These are phyloP conservation scores for Alliaria petiolata DNA, from an alignment of 345 rosid species.

Conservation along the genomic window DNA sequence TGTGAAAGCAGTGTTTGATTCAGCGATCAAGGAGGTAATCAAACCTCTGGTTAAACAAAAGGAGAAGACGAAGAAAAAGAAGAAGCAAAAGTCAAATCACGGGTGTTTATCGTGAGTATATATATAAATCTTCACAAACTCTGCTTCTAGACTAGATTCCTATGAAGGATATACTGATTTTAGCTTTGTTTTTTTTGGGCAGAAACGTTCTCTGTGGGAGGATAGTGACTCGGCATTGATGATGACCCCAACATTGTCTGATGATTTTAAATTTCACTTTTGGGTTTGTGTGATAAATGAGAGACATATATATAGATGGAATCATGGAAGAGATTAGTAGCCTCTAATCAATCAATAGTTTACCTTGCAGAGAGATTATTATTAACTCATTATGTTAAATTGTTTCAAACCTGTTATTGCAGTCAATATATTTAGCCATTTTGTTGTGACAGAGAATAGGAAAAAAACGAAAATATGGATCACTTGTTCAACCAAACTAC, in stretches of 20 bases:
- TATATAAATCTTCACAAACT: constrained; percentile 7
- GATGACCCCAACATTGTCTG: constrained; percentile 4
- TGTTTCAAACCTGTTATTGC: constrained; percentile 19
- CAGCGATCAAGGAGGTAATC: constrained; percentile 89
- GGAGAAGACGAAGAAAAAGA: constrained; percentile 56
- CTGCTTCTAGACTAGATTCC: background rate
- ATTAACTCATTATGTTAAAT: constrained; percentile 19
- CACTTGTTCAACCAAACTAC: background rate
- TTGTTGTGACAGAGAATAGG: constrained; percentile 1
- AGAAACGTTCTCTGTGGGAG: constrained; percentile 38
- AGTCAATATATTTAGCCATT: constrained; percentile 19
- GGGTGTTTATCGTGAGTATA: constrained; percentile 77
- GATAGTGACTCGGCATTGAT: constrained; percentile 30
- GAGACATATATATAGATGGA: constrained; percentile 18
- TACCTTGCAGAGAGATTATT: constrained; percentile 10
- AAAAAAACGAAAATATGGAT: background rate
- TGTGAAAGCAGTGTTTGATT: constrained; percentile 94
- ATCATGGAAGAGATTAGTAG: constrained; percentile 27
- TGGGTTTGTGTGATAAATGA: constrained; percentile 25
- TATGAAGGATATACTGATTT: constrained; percentile 6
- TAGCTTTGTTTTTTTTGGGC: background rate
- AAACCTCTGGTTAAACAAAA: constrained; percentile 74
- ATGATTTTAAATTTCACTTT: constrained; percentile 7
- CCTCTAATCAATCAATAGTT: constrained; percentile 25
- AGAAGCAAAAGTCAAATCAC: constrained; percentile 42